These are phyloP conservation scores for Pseudogymnoascus sp. DNA, from an alignment of 2,329 filamentous ascomycete genomes.

Conservation along the genomic window DNA sequence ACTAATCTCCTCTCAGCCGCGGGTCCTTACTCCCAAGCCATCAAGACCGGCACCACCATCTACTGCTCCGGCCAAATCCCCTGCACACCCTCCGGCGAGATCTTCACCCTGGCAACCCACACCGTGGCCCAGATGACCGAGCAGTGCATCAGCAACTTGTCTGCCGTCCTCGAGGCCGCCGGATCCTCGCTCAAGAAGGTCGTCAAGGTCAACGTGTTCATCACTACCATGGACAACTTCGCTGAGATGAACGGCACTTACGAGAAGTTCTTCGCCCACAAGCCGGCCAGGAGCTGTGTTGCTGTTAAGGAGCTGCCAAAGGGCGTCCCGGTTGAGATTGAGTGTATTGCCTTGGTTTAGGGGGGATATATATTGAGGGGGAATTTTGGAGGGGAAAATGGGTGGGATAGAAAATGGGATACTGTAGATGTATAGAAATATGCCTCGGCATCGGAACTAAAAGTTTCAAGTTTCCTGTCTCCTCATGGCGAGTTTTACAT, in stretches of 20 bases:
- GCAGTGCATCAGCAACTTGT: constrained; percentile 67
- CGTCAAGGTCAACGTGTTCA: constrained; percentile 88
- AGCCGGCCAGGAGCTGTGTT: constrained; percentile 84
- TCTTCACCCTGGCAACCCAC: constrained; percentile 40
- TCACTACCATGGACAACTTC: constrained; percentile 84
- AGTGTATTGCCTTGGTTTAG: constrained; percentile 69
- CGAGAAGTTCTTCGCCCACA: constrained; percentile 73
- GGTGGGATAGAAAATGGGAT: background rate
- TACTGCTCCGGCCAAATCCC: constrained; percentile 53
- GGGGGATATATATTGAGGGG: background rate
- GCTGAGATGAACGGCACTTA: constrained; percentile 78
- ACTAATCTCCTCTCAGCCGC: constrained; percentile 13
- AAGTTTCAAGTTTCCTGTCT: background rate
- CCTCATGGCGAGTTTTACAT: background rate
- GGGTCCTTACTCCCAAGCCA: constrained; percentile 47
- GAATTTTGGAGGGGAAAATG: background rate
- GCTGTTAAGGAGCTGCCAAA: constrained; percentile 85
- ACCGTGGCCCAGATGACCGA: constrained; percentile 57
- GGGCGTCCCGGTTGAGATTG: constrained; percentile 83
- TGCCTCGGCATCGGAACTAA: background rate
- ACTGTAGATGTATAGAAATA: constrained; percentile 1
- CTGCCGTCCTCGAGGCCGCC: constrained; percentile 74
- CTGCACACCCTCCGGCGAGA: constrained; percentile 24
- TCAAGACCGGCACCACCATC: constrained; percentile 51
- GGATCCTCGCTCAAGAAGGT: constrained; percentile 71